Percentiles rank a stretch among this genome's conserved stretches.
These are phyloP conservation scores for Amanita rimosa DNA, from an alignment of 768 basidiomycete genomes.

Conservation along the genomic window DNA sequence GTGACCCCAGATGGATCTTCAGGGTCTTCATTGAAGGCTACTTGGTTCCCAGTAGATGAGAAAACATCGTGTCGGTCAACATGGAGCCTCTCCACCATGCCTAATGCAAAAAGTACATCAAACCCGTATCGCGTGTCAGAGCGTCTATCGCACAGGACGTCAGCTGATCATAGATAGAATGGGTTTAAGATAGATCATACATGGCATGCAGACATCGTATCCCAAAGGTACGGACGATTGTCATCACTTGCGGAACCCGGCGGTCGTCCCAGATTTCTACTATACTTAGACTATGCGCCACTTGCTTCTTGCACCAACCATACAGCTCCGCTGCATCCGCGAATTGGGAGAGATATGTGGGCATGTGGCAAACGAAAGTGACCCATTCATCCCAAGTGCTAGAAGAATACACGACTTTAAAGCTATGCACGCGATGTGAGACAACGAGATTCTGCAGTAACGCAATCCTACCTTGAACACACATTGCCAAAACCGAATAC, in stretches of 20 bases:
- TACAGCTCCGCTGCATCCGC: neutral
- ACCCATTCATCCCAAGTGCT: neutral
- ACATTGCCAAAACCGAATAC: neutral
- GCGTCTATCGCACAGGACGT: neutral
- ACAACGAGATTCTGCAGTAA: neutral
- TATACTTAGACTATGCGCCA: neutral
- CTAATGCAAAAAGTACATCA: neutral
- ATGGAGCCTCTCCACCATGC: neutral
- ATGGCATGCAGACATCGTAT: neutral
- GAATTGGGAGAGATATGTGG: neutral
- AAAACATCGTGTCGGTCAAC: too few species aligned
- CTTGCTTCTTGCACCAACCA: neutral
- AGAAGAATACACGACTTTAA: neutral
- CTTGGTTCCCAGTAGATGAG: too few species aligned
- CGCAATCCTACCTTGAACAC: neutral
- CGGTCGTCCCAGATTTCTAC: neutral
- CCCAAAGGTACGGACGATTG: neutral
- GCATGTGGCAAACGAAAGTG: neutral
- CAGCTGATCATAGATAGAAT: neutral
- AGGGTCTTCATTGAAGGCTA: too few species aligned
- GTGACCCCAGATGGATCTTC: too few species aligned
- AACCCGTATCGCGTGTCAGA: neutral
- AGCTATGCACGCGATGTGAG: neutral
- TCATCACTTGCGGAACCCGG: neutral
- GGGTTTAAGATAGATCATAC: neutral